Percentiles rank a stretch among this genome's conserved stretches.
These are phyloP conservation scores for Linderniella brevidens DNA, from an alignment of 257 asterid species.

Conservation along the genomic window DNA sequence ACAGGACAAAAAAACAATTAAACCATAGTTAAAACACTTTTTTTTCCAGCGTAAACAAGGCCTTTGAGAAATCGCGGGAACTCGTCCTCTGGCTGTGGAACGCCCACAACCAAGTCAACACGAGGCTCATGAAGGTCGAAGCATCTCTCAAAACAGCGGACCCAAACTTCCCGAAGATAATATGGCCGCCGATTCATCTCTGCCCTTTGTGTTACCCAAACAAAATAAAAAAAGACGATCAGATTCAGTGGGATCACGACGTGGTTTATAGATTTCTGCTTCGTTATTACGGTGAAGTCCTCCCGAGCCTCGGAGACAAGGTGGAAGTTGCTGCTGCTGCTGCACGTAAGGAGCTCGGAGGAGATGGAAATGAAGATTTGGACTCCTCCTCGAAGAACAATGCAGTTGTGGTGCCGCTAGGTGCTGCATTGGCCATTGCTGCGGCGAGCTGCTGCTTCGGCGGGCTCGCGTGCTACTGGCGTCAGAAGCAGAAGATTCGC, in stretches of 20 bases:
- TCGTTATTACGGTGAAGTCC: conserved; percentile 46
- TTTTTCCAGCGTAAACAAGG: too few species aligned
- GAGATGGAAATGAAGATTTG: conserved; percentile 26
- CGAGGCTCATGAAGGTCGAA: conserved; percentile 67
- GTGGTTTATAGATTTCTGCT: conserved; percentile 52
- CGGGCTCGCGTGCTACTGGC: conserved; percentile 91
- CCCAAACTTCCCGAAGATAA: conserved; percentile 61
- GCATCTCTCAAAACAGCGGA: conserved; percentile 44
- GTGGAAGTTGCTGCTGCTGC: conserved; percentile 40
- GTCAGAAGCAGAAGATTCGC: conserved; percentile 83
- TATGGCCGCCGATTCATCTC: conserved; percentile 72
- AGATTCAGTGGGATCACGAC: conserved; percentile 35
- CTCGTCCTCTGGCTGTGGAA: conserved; percentile 79
- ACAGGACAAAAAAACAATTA: too few species aligned
- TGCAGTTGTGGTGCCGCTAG: conserved; percentile 73
- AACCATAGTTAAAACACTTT: too few species aligned
- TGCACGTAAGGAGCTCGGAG: conserved; percentile 11
- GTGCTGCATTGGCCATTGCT: conserved; percentile 90
- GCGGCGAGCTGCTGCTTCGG: conserved; percentile 96
- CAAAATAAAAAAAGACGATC: conserved; percentile 11
- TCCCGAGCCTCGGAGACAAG: conserved; percentile 32
- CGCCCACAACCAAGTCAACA: conserved; percentile 76
- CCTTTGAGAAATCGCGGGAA: conserved; percentile 32
- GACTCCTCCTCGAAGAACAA: conserved; percentile 16
- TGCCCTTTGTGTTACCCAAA: conserved; percentile 61